Evolutionary conservation across 495 filamentous ascomycete genomes (phyloP), one percentile per base, ranked within the genome.

Genomic region (Friedmanniomyces simplex): DNA sequence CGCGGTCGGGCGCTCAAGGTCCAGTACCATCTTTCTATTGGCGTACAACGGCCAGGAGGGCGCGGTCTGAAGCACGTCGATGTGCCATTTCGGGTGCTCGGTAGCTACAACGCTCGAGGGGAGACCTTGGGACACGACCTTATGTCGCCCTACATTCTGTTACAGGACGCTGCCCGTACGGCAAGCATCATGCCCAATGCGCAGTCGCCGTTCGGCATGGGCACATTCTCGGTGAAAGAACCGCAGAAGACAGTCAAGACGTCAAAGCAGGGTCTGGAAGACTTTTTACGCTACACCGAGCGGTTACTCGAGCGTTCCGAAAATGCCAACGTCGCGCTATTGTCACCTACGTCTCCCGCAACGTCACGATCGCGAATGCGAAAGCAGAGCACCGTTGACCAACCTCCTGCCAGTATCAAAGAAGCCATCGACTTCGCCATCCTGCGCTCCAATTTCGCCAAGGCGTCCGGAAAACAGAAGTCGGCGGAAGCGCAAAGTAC

Each of bases 1-100:
- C 85, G 86, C 61, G 93, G 93, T 18, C 91, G 91, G 65, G 89
- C 90, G 3, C 94, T 97, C 52, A 96, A 96, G 68, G 87, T 97
- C 32, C 80, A 80, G 1, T 98, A 98, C 75, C 88, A 86, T 69
- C 71, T 98, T 14, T 82, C 95, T 25, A 89, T 98, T 62, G 93
- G 91, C 32, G 96, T 89, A 4, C 93, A 97, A 67, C 73, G 91
- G 49, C 83, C 91, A 3, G 88, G 91, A 59, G 82, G 88, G 61
- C 88, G 91, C 64, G 67, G 72, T n/a, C 84, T 96, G 52, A 88
- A 85, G 65, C 86, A 88, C n/a, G 86, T 96, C 26, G 90, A 95
- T 55, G 77, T 96, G 26, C 93, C 94, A 1, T 97, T 98, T 67
- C 84, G 91, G n/a, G 87, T 98, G 2, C 82, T 96, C 28, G 89